Conservation (phyloP, 2,329 filamentous ascomycete genomes). For the Xylaria sp. region DNA sequence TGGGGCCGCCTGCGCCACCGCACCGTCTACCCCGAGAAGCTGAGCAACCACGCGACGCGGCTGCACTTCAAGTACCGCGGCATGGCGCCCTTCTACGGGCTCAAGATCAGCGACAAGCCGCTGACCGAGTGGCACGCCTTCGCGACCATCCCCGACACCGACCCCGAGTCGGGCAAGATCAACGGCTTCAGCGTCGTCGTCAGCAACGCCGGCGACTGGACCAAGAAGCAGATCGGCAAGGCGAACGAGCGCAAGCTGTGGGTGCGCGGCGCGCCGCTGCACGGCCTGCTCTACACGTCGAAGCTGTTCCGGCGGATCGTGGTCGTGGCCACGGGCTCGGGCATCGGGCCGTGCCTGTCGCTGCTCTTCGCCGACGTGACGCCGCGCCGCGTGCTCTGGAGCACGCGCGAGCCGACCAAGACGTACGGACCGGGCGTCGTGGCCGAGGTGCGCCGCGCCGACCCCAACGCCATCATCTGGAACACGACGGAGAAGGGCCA, state of each 20-base stretch:
- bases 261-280: slow-evolving; percentile 69
- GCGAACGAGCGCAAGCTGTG: slow-evolving; percentile 63
- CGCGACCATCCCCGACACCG: slow-evolving; percentile 68
- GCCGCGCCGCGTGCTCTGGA: slow-evolving; percentile 69
- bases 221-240: slow-evolving; percentile 62
- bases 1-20: slow-evolving; percentile 74
- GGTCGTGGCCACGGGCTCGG: slow-evolving; percentile 72
- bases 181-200: slow-evolving; percentile 70
- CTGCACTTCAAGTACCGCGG: slow-evolving; percentile 69
- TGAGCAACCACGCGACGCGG: slow-evolving; percentile 73
- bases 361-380: slow-evolving; percentile 57
- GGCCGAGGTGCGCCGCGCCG: slow-evolving; percentile 55
- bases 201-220: slow-evolving; percentile 80
- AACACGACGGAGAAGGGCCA: slow-evolving; percentile 65
- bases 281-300: slow-evolving; percentile 69
- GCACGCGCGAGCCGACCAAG: slow-evolving; percentile 59
- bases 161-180: slow-evolving; percentile 41
- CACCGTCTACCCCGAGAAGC: slow-evolving; percentile 64
- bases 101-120: slow-evolving; percentile 65
- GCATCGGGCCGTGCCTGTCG: slow-evolving; percentile 71
- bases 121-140: slow-evolving; percentile 77
- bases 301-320: slow-evolving; percentile 67
- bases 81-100: slow-evolving; percentile 58
- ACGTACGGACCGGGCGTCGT: slow-evolving; percentile 66
- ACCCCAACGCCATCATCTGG: slow-evolving; percentile 67